Base-by-base conservation (phyloP, 2,329 filamentous ascomycete genomes). In the Aspergillus proliferans region DNA sequence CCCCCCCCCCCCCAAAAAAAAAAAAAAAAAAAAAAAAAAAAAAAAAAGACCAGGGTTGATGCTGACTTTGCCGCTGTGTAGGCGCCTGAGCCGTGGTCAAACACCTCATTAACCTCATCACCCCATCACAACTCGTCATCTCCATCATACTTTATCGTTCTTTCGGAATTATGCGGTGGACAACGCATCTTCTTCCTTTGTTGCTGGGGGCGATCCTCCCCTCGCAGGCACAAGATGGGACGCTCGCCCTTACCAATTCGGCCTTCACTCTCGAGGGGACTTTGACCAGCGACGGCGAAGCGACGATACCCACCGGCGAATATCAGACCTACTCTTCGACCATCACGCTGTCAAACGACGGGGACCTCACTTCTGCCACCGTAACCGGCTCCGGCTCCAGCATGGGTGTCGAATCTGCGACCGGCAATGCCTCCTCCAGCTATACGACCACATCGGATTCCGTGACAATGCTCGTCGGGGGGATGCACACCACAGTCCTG, bases 401-500 rank as follows among this genome's bases (percentile, higher is more conserved):
- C 21, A 40, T 21, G 38, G 38, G 5, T 15, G 19, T 19, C 38
- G 19, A 19, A 12, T 59, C 61, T 22, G 61, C 58, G 10, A 58
- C 60, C 10, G 54, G 54, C 6, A 61, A 65, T 47, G 47, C 56
- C 19, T 64, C 71, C 3, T 47, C 43, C 10, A 54, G 61, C n/a
- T 56, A 52, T 10, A 69, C 64, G 8, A 64, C 62, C 10, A 68
- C 57, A 14, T 66, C 71, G 3, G 56, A 68, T n/a, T 69, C 71
- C 0, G 52, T 68, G 47, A 68, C 68, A 12, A 40, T 75, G 19
- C 61, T 77, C 15, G 59, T 67, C 6, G 71, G 71, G n/a, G 60
- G 63, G 28, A 62, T 59, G 9, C 59, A 63, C 15, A 63, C 71
- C 2, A 74, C 73, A 33, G 59, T 77, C 21, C 76, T 77, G 26